Conservation (phyloP, 2,329 filamentous ascomycete species). For the Pestalotiopsis sp. region DNA sequence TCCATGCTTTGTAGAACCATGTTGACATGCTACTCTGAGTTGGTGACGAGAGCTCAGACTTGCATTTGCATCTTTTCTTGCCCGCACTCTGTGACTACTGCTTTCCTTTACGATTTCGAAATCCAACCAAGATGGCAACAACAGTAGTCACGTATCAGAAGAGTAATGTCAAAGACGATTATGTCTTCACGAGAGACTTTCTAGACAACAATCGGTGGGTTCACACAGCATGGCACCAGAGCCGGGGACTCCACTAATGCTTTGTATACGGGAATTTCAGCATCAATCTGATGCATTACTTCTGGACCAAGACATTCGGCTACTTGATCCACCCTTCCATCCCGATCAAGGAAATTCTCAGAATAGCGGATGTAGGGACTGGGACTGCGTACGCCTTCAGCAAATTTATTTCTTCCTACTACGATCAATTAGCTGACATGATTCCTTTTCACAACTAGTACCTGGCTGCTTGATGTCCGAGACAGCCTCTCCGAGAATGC, state of each 20-base stretch:
- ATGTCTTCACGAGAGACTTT: background rate
- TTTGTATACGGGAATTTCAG: background rate
- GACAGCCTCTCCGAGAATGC: constrained; percentile 9
- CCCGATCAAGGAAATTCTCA: constrained; percentile 8
- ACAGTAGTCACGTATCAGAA: too few species aligned
- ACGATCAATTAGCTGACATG: too few species aligned
- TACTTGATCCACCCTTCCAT: constrained; percentile 24
- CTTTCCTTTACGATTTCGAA: too few species aligned
- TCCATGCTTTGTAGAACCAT: too few species aligned
- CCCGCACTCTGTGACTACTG: too few species aligned
- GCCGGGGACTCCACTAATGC: background rate
- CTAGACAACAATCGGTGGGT: background rate
- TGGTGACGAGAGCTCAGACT: too few species aligned
- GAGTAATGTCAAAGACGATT: background rate
- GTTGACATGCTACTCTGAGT: too few species aligned
- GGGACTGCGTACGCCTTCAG: constrained; percentile 21
- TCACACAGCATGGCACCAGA: background rate
- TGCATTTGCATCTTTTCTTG: too few species aligned
- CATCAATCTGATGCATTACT: constrained; percentile 19
- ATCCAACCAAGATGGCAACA: too few species aligned
- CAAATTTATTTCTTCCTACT: too few species aligned
- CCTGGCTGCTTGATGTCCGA: constrained; percentile 16
- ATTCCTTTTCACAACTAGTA: constrained; percentile 1
- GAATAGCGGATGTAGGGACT: constrained; percentile 26
- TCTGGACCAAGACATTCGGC: constrained; percentile 21